Base-by-base conservation (phyloP, 163 green algal genomes). In the Scenedesmus sp. region DNA sequence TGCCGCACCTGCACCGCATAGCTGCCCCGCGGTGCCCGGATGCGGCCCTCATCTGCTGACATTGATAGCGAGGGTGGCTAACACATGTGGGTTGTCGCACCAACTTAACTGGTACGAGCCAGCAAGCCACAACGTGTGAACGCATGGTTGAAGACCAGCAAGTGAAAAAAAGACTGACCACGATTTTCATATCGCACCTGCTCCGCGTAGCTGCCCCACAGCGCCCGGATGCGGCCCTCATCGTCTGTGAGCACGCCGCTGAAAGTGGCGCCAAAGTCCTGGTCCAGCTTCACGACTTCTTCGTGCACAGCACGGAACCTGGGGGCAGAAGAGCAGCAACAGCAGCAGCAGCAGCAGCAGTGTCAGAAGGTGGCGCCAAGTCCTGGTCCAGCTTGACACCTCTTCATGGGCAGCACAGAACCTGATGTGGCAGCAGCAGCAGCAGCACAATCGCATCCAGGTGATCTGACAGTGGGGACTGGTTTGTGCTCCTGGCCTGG, bases 261-360 rank as follows among this genome's bases (percentile, higher is more conserved):
- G 93, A 98, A 98, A 4, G 93, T 92, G 23, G 91, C 90, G 5
- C 96, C 96, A 92, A 98, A 98, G 93, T 98, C 95, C 89, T 93
- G 90, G 74, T 97, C 97, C 82, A 99, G 93, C 92, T 97, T 97
- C n/a, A 98, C 92, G 23, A 99, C 97, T 92, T 99, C 97, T 92
- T 99, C 98, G 87, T 99, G 97, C 84, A 99, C 96, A 0, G 97
- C 96, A 18, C 97, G 97, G 95, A 97, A 98, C 8, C 97, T 96
- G n/a, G 94, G 94, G 56, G 96, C 92, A 79, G 34, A 46, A 46
- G 34, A 16, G 12, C 8, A 70, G 2, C 62, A 12, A 15, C 66
- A 76, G 66, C 66, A 76, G 66, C 66, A 76, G 66, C 66, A 76
- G 66, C 66, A 76, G 66, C 66, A 76, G 70, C 70, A 79, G 70